Evolutionary conservation across 148 eudicot species (phyloP).

Genomic region (Dysphania ambrosioides): DNA sequence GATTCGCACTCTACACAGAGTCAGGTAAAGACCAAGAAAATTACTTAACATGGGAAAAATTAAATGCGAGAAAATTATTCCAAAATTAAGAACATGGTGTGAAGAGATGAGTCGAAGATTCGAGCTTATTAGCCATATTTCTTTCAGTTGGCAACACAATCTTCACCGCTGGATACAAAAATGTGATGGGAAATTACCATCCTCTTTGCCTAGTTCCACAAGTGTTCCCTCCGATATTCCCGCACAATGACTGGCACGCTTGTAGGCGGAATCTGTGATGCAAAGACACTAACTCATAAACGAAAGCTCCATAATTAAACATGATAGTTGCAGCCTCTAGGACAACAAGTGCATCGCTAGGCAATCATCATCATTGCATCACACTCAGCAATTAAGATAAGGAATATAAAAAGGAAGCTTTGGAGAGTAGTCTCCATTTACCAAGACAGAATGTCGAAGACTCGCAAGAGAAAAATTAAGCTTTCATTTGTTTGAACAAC

Average conservation of each 20-base stretch:
- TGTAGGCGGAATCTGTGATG: conserved; percentile 72
- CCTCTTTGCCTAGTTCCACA: conserved; percentile 46
- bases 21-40: conserved; percentile 31
- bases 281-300: neutral
- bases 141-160: conserved; percentile 16
- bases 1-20: conserved; percentile 66
- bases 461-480: too few relatives aligned
- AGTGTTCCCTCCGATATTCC: conserved; percentile 71
- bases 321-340: too few relatives aligned
- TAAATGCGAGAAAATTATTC: conserved; percentile 28
- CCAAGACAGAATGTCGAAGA: too few relatives aligned
- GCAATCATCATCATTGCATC: too few relatives aligned
- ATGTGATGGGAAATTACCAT: conserved; percentile 13
- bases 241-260: conserved; percentile 92
- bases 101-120: conserved; percentile 10
- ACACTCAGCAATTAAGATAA: too few relatives aligned
- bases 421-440: too few relatives aligned
- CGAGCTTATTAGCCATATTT: conserved; percentile 14
- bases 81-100: conserved; percentile 19
- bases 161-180: conserved; percentile 26
- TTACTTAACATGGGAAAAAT: conserved; percentile 20
- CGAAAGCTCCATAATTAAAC: neutral
- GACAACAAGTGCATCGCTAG: too few relatives aligned
- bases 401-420: too few relatives aligned
- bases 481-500: too few relatives aligned